These are phyloP conservation scores for Pseudogymnoascus sp. DNA, from an alignment of 2,329 filamentous ascomycete species.

Conservation along the genomic window DNA sequence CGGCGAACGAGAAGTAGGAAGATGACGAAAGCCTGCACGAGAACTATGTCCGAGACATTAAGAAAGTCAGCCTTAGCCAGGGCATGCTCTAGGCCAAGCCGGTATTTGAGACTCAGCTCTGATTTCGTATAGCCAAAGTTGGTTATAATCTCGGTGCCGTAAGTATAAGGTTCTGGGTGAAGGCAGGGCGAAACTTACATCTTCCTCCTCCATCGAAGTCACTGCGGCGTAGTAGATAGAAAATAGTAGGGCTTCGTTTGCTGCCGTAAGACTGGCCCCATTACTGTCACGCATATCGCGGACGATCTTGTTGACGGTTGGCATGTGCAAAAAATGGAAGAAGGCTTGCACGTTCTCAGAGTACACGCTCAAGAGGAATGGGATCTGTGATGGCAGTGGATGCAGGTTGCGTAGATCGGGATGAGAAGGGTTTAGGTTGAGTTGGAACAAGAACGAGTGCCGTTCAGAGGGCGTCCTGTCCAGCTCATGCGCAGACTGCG, in stretches of 20 bases:
- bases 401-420: conserved; percentile 35
- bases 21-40: conserved; percentile 42
- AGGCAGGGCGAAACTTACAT: conserved; percentile 32
- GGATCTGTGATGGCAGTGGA: conserved; percentile 47
- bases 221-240: conserved; percentile 49
- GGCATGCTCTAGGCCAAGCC: conserved; percentile 41
- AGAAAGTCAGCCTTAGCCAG: conserved; percentile 44
- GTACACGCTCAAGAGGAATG: conserved; percentile 43
- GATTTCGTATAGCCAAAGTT: conserved; percentile 43
- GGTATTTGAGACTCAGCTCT: conserved; percentile 36
- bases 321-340: conserved; percentile 38
- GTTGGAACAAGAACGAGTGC: conserved; percentile 44
- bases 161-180: background rate
- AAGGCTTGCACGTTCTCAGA: conserved; percentile 43
- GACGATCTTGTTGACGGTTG: conserved; percentile 33
- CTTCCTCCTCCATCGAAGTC: conserved; percentile 48
- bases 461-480: conserved; percentile 37
- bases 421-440: conserved; percentile 30
- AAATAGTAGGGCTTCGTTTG: conserved; percentile 46
- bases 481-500: conserved; percentile 32
- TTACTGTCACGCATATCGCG: conserved; percentile 30
- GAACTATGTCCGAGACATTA: conserved; percentile 39
- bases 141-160: conserved; percentile 30
- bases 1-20: conserved; percentile 37
- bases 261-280: conserved; percentile 29